phyloP scores from a whole-genome alignment of 1,284 basidiomycete species.

The Takashimella tepidaria region DNA sequence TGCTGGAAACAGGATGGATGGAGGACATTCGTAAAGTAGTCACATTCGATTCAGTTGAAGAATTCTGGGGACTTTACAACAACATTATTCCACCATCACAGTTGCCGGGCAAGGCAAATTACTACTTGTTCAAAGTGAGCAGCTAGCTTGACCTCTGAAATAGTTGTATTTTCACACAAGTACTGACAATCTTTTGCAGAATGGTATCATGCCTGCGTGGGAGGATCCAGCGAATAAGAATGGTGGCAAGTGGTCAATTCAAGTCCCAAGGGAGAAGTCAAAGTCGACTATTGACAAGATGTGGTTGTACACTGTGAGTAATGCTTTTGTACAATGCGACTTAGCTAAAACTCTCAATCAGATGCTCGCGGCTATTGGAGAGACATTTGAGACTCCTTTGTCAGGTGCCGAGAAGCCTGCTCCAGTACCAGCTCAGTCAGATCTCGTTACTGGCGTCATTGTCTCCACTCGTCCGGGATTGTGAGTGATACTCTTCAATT shows the following conservation, averaged over 20 bases:
- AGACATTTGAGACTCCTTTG: conserved; percentile 81
- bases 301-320: conserved; percentile 91
- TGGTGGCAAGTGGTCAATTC: conserved; percentile 98
- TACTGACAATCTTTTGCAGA: conserved; percentile 51
- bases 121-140: conserved; percentile 88
- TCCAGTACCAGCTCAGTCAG: conserved; percentile 49
- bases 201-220: conserved; percentile 93
- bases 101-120: conserved; percentile 92
- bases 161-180: background rate
- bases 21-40: conserved; percentile 94
- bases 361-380: conserved; percentile 96
- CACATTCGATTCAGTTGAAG: conserved; percentile 88
- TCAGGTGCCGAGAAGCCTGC: conserved; percentile 25
- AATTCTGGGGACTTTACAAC: conserved; percentile 99
- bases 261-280: conserved; percentile 93
- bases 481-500: conserved; percentile 30
- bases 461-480: conserved; percentile 91
- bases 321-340: background rate
- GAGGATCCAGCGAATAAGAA: conserved; percentile 93
- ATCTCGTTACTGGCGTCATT: conserved; percentile 89
- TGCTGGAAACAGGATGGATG: conserved; percentile 79
- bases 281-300: conserved; percentile 78
- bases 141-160: background rate
- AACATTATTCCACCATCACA: conserved; percentile 96
- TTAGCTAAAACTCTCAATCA: conserved; percentile 37